Percentiles rank a stretch among this genome's conserved stretches.
Evolutionary conservation across 129 eudicot genomes (phyloP).

Genomic region (Flaveria bidentis): DNA sequence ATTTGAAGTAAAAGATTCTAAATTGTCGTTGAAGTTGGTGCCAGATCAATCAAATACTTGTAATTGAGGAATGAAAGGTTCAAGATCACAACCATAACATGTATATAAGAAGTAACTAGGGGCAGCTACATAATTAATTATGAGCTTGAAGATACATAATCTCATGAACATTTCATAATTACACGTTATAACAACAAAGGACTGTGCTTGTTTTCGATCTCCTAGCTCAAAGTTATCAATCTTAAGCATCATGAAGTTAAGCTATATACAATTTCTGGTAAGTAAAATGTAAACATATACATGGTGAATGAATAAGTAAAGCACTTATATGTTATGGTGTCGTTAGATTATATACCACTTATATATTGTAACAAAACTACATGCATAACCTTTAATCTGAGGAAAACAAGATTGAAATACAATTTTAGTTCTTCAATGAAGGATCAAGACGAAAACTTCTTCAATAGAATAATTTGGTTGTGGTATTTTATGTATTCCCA

Average conservation of each 20-base stretch:
- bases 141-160: neutral
- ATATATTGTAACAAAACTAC: neutral
- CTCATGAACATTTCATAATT: neutral
- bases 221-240: too few relatives aligned
- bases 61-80: neutral
- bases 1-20: neutral
- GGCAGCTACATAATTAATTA: neutral
- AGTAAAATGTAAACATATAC: neutral
- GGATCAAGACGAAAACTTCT: neutral
- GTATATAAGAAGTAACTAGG: neutral
- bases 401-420: neutral
- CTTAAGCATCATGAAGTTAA: too few relatives aligned
- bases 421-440: neutral
- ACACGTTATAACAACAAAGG: neutral
- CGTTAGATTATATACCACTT: neutral
- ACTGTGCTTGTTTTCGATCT: too few relatives aligned
- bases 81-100: slow-evolving; percentile 8
- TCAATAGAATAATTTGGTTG: neutral
- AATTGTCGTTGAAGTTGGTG: neutral
- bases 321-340: neutral
- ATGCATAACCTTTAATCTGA: neutral
- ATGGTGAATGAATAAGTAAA: neutral
- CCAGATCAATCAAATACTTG: neutral
- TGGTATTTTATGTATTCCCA: neutral
- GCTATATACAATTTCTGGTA: too few relatives aligned